Evolutionary conservation across 75 land plant species (phyloP).

Genomic region (Pinus albicaulis): DNA sequence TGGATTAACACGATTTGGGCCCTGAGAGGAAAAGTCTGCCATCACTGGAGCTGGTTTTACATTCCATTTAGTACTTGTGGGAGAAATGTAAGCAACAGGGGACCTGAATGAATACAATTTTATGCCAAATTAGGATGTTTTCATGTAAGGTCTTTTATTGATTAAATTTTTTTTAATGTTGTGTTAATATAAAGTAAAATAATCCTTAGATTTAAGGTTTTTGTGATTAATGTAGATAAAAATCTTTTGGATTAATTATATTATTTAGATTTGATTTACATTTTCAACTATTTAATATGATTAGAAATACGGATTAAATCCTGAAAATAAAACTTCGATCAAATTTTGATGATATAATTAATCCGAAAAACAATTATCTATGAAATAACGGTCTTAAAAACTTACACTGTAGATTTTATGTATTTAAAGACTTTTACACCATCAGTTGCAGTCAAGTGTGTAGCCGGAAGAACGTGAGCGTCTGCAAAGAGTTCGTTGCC

Average conservation of each 20-base stretch:
- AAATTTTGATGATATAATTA: too few species aligned
- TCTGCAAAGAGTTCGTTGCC: slow-evolving; percentile 17
- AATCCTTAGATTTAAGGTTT: too few species aligned
- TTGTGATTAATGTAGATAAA: too few species aligned
- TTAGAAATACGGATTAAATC: too few species aligned
- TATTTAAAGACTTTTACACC: slow-evolving; percentile 17
- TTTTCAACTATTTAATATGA: too few species aligned
- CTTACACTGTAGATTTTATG: slow-evolving; percentile 33
- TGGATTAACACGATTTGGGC: slow-evolving; percentile 50
- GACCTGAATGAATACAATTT: slow-evolving; percentile 23
- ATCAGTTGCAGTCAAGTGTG: slow-evolving; percentile 14
- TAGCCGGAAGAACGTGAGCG: slow-evolving; percentile 39
- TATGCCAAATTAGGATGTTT: too few species aligned
- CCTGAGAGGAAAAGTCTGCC: slow-evolving; percentile 68
- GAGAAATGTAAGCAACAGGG: slow-evolving; percentile 38
- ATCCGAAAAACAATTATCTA: too few species aligned
- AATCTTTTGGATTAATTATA: too few species aligned
- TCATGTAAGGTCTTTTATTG: too few species aligned
- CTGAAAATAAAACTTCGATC: too few species aligned
- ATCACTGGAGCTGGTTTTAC: slow-evolving; percentile 54
- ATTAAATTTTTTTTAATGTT: not conserved
- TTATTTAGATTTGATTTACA: too few species aligned
- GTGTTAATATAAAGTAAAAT: not conserved
- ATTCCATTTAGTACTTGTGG: slow-evolving; percentile 16
- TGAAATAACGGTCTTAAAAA: not conserved